Conservation (phyloP, 192 early-diverging fungal genomes). For the Backusella mclennaniae region DNA sequence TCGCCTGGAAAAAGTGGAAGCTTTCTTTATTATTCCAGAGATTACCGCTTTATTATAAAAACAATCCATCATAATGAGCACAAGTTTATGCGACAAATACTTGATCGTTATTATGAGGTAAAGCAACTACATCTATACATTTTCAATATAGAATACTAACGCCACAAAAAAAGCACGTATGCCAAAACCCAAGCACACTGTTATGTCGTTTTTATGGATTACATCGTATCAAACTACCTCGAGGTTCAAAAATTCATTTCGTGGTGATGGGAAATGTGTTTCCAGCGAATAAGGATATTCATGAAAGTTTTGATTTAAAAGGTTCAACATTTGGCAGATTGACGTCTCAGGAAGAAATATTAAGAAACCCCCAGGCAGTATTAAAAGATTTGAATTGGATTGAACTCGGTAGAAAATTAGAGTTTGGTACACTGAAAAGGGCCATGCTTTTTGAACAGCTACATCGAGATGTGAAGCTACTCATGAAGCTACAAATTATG, state of each 20-base stretch:
- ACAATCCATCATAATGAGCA: constrained; percentile 95
- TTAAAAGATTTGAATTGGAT: constrained; percentile 98
- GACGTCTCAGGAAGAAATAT: constrained; percentile 70
- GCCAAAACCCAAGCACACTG: constrained; percentile 85
- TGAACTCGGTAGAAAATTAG: constrained; percentile 63
- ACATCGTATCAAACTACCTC: constrained; percentile 93
- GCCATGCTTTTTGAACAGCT: constrained; percentile 79
- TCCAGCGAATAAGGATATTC: constrained; percentile 96
- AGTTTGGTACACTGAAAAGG: constrained; percentile 81
- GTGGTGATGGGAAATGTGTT: constrained; percentile 99
- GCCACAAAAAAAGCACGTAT: constrained; percentile 59
- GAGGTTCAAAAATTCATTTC: constrained; percentile 92
- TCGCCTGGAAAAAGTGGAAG: constrained; percentile 95
- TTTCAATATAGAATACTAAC: background rate
- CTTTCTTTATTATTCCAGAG: constrained; percentile 97
- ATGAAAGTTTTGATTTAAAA: constrained; percentile 95
- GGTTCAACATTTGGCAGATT: constrained; percentile 87
- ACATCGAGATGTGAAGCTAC: constrained; percentile 79
- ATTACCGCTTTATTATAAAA: constrained; percentile 99
- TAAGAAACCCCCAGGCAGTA: constrained; percentile 79
- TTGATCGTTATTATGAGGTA: constrained; percentile 85
- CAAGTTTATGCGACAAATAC: constrained; percentile 85
- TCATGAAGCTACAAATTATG: constrained; percentile 85
- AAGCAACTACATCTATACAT: background rate
- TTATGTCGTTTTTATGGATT: constrained; percentile 93